These are phyloP conservation scores for Alternaria triticina DNA, from an alignment of 2,329 filamentous ascomycete species.

Conservation along the genomic window DNA sequence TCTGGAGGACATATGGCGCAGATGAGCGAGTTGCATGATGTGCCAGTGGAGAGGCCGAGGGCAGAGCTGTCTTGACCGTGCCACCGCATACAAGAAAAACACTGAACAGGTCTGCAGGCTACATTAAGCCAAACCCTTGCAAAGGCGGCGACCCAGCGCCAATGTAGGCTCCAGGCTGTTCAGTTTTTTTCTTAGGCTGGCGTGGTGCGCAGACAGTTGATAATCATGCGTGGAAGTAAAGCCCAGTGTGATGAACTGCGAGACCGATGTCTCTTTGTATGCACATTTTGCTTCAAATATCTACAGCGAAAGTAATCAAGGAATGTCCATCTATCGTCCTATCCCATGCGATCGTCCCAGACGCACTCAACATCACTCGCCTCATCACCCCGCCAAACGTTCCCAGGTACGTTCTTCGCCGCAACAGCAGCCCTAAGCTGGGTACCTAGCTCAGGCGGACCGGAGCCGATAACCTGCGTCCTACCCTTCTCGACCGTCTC, in stretches of 20 bases:
- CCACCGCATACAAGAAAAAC: too few species aligned
- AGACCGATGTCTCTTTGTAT: background rate
- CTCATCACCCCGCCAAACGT: conserved; percentile 5
- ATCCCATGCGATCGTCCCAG: conserved; percentile 9
- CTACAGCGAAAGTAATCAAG: background rate
- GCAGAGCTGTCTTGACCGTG: background rate
- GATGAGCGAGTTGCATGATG: background rate
- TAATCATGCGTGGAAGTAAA: background rate
- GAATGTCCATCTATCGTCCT: too few species aligned
- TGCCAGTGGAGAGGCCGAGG: background rate
- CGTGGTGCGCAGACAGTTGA: background rate
- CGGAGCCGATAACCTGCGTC: conserved; percentile 1
- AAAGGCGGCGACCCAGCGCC: too few species aligned
- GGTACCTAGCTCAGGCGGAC: background rate
- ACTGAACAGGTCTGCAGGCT: too few species aligned
- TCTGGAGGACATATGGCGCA: background rate
- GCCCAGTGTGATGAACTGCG: background rate
- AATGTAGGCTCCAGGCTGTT: too few species aligned
- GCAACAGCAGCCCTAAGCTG: conserved; percentile 8
- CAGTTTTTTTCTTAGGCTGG: too few species aligned
- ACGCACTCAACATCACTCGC: conserved; percentile 4
- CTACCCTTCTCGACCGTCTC: conserved; percentile 2
- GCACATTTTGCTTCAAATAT: background rate
- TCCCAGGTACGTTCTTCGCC: conserved; percentile 3
- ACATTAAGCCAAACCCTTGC: too few species aligned